Evolutionary conservation across 768 basidiomycete genomes (phyloP).

Genomic region (Gyrodon lividus): DNA sequence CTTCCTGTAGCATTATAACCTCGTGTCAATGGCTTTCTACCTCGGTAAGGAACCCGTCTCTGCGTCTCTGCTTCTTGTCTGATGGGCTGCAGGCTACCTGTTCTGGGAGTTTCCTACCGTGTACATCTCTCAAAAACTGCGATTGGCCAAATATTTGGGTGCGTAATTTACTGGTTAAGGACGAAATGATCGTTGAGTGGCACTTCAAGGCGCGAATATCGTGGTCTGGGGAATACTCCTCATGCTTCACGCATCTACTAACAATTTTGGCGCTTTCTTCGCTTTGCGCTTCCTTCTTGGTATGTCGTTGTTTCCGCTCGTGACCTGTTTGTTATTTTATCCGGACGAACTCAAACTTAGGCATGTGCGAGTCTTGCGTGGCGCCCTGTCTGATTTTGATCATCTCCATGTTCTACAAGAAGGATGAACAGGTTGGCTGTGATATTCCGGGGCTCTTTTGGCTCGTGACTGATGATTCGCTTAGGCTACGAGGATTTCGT

Average conservation of each 20-base stretch:
- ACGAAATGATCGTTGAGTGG: not conserved
- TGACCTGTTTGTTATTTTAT: not conserved
- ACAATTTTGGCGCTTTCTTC: constrained; percentile 62
- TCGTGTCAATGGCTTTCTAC: constrained; percentile 65
- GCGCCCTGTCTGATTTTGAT: constrained; percentile 61
- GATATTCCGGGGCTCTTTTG: not conserved
- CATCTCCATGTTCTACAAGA: constrained; percentile 68
- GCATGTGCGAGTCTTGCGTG: constrained; percentile 68
- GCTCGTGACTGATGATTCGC: constrained; percentile 3
- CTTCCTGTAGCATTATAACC: constrained; percentile 51
- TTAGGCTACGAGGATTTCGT: constrained; percentile 56
- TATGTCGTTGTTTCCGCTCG: constrained; percentile 16
- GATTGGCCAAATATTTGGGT: constrained; percentile 65
- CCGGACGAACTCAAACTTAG: constrained; percentile 27
- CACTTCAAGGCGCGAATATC: constrained; percentile 49
- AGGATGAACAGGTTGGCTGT: constrained; percentile 52
- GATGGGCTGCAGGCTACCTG: constrained; percentile 43
- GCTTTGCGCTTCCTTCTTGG: constrained; percentile 60
- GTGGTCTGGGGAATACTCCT: constrained; percentile 57
- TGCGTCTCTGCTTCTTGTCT: not conserved
- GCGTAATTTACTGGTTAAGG: constrained; percentile 3
- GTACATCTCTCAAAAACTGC: constrained; percentile 60
- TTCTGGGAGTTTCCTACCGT: constrained; percentile 66
- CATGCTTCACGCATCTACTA: constrained; percentile 57
- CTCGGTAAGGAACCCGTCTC: constrained; percentile 38